Evolutionary conservation across 495 filamentous ascomycete genomes (phyloP).

Genomic region (Penicillium chermesinum): DNA sequence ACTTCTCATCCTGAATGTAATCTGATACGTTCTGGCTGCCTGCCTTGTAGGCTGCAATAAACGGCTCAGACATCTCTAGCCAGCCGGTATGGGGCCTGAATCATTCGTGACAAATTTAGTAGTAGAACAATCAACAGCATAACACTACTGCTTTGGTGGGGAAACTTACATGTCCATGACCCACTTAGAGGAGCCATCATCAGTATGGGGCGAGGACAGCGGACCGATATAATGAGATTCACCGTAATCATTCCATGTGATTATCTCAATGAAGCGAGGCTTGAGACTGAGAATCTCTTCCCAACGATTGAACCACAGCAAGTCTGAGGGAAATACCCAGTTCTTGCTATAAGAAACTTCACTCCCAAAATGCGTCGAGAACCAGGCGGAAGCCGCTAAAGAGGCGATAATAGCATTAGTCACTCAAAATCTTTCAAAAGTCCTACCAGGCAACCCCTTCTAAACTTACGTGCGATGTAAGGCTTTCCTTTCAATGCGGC

Average conservation of each 20-base stretch:
- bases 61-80: slow-evolving; percentile 42
- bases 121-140: not conserved
- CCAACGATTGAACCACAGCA: slow-evolving; percentile 46
- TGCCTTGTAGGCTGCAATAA: slow-evolving; percentile 53
- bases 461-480: slow-evolving; percentile 48
- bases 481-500: slow-evolving; percentile 45
- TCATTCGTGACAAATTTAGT: too few species aligned
- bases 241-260: slow-evolving; percentile 65
- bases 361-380: slow-evolving; percentile 36
- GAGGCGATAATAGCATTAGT: too few species aligned
- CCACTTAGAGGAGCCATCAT: slow-evolving; percentile 56
- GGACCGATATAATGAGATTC: slow-evolving; percentile 52
- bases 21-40: slow-evolving; percentile 31
- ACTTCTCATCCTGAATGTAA: slow-evolving; percentile 37
- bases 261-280: slow-evolving; percentile 52
- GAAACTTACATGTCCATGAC: slow-evolving; percentile 51
- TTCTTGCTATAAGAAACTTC: slow-evolving; percentile 41
- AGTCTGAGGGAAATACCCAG: slow-evolving; percentile 48
- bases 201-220: slow-evolving; percentile 41
- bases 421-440: too few species aligned
- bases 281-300: slow-evolving; percentile 42
- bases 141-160: not conserved
- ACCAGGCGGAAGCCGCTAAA: slow-evolving; percentile 37
- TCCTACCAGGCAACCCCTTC: not conserved
- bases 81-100: slow-evolving; percentile 38